phyloP scores from a whole-genome alignment of 2,329 filamentous ascomycete genomes.

The Emergomyces africanus region DNA sequence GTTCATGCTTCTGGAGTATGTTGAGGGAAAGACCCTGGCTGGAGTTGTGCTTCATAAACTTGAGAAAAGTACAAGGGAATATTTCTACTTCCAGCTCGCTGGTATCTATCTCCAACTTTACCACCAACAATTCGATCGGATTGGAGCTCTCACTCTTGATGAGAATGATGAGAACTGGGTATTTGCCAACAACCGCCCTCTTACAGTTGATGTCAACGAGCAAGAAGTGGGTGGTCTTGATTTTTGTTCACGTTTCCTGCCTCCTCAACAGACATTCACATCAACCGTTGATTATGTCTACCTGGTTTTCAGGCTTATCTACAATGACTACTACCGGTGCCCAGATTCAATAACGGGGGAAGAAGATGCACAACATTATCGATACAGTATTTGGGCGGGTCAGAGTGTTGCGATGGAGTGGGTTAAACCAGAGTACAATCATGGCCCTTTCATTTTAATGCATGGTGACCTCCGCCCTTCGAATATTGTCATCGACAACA shows the following conservation, averaged over 20 bases:
- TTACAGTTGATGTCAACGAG: background rate
- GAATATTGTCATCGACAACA: conserved; percentile 1
- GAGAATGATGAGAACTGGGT: background rate
- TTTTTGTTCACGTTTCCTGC: background rate
- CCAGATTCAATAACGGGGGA: conserved; percentile 1
- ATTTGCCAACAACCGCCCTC: background rate
- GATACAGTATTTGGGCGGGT: conserved; percentile 1
- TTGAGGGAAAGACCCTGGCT: background rate
- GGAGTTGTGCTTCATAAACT: background rate
- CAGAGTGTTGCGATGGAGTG: conserved; percentile 7
- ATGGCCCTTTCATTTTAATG: conserved; percentile 7
- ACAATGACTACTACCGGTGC: conserved; percentile 1
- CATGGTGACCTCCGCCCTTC: conserved; percentile 8
- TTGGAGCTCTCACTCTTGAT: background rate
- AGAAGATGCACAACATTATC: conserved; percentile 5
- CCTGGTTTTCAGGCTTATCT: background rate
- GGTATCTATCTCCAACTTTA: background rate
- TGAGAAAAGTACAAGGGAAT: background rate
- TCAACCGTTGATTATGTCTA: conserved; percentile 7
- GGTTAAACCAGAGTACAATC: conserved; percentile 5
- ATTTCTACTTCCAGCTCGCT: background rate
- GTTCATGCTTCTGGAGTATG: background rate
- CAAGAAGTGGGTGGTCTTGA: background rate
- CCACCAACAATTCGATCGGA: background rate
- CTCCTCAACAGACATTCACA: conserved; percentile 1